Evolutionary conservation across 495 filamentous ascomycete species (phyloP), one percentile per base, ranked within the genome.

Genomic region (Lepraria neglecta): DNA sequence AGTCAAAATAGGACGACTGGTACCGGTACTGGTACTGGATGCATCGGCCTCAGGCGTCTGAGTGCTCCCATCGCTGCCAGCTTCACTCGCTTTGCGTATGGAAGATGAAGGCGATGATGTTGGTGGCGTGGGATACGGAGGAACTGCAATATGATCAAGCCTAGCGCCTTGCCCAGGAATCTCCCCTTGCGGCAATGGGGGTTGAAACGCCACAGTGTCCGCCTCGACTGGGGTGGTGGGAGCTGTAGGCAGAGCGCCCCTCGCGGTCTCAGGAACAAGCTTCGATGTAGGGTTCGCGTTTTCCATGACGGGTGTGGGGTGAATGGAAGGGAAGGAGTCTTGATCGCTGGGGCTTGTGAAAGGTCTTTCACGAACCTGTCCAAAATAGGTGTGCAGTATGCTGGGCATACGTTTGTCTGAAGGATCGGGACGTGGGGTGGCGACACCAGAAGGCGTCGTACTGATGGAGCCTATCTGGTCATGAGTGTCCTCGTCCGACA

Each of bases 361-460:
- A 76, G 74, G 80, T 68, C 71, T 77, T 76, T 73, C 80, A 96
- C 91, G 82, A 92, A 97, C 92, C 91, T 97, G 92, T 77, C 87
- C 88, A 82, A 94, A 95, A 80, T 90, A 95, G 79, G 86, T 91
- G 71, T 81, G 77, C 80, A 90, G 85, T 73, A 96, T 90, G 69
- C 89, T 88, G 50, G 92, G 92, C 69, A 92, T 78, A 71, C 91
- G 87, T 73, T 94, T 95, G 76, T 97, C 92, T 47, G 85, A 84
- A 55, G 82, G 87, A 75, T 97, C 90, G 43, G 91, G 92, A 65
- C 89, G 88, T 43, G 92, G 92, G 44, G 92, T 97, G 47, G 87
- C 84, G 67, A 92, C 80, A 65, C 90, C 91, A 59, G 88, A 89
- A 55, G 91, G 90, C 56, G 90, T 92, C 19, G 88, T 87, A 55